Evolutionary conservation across 2,329 filamentous ascomycete species (phyloP).

Genomic region (Acephala macrosclerotiorum): DNA sequence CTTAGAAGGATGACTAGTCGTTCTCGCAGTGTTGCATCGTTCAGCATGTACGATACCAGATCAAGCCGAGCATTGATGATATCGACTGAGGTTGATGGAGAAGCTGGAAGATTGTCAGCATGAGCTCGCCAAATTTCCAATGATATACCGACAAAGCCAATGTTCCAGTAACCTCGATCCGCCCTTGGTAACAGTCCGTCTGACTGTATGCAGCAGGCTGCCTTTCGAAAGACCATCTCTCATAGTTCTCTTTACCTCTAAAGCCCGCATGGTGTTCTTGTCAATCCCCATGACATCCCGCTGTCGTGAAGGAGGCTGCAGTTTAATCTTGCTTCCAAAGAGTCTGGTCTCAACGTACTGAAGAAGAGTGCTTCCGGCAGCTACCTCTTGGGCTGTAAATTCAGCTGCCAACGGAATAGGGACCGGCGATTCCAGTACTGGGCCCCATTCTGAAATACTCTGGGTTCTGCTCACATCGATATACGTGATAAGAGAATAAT

Average conservation of each 20-base stretch:
- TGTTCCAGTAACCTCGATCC: slow-evolving; percentile 84
- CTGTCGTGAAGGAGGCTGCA: slow-evolving; percentile 82
- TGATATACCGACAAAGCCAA: slow-evolving; percentile 69
- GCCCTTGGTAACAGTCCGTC: slow-evolving; percentile 89
- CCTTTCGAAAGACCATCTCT: slow-evolving; percentile 81
- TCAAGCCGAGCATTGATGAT: slow-evolving; percentile 83
- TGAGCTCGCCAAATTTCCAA: neutral
- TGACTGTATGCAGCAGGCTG: slow-evolving; percentile 88
- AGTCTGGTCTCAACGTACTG: slow-evolving; percentile 84
- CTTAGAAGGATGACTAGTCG: slow-evolving; percentile 72
- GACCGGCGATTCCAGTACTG: slow-evolving; percentile 79
- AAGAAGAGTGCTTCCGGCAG: slow-evolving; percentile 81
- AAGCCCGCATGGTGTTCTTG: slow-evolving; percentile 85
- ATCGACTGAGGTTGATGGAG: slow-evolving; percentile 85
- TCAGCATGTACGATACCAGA: slow-evolving; percentile 78
- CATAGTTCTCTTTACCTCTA: slow-evolving; percentile 89
- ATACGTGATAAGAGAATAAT: slow-evolving; percentile 79
- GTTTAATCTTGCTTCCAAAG: slow-evolving; percentile 77
- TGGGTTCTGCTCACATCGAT: slow-evolving; percentile 54
- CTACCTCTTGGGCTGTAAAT: slow-evolving; percentile 75
- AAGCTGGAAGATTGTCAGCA: slow-evolving; percentile 52
- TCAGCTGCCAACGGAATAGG: slow-evolving; percentile 55
- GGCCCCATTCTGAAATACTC: slow-evolving; percentile 65
- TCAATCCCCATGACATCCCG: slow-evolving; percentile 90
- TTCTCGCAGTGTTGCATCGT: slow-evolving; percentile 72